Evolutionary conservation across 345 rosid genomes (phyloP).

Genomic region (Eucalyptus sideroxylon): DNA sequence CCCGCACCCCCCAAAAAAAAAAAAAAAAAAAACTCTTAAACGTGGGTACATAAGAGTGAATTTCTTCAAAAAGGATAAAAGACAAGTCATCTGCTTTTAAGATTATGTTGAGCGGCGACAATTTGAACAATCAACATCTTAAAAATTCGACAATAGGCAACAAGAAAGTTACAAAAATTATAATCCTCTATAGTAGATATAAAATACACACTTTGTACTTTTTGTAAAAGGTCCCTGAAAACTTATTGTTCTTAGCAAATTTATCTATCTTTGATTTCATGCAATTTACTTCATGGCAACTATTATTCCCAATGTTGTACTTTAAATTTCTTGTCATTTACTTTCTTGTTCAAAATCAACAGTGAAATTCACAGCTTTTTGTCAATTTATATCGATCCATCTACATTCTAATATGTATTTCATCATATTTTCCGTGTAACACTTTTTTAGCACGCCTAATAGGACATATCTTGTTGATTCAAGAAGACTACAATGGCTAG

Average conservation of each 20-base stretch:
- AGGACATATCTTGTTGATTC: background rate
- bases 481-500: background rate
- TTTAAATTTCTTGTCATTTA: background rate
- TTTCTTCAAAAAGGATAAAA: background rate
- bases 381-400: background rate
- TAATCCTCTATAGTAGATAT: background rate
- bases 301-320: background rate
- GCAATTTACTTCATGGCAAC: background rate
- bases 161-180: background rate
- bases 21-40: background rate
- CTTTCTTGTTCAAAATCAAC: background rate
- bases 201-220: background rate
- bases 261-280: background rate
- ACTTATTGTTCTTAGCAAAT: background rate
- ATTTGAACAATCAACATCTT: background rate
- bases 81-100: background rate
- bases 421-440: background rate
- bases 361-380: background rate
- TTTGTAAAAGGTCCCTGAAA: background rate
- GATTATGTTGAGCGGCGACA: background rate
- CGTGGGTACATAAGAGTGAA: background rate
- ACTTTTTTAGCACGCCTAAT: background rate
- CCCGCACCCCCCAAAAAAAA: too few relatives aligned
- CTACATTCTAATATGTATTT: background rate
- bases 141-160: background rate